Evolutionary conservation across 2,329 filamentous ascomycete species (phyloP).

Genomic region (Oidium heveae): DNA sequence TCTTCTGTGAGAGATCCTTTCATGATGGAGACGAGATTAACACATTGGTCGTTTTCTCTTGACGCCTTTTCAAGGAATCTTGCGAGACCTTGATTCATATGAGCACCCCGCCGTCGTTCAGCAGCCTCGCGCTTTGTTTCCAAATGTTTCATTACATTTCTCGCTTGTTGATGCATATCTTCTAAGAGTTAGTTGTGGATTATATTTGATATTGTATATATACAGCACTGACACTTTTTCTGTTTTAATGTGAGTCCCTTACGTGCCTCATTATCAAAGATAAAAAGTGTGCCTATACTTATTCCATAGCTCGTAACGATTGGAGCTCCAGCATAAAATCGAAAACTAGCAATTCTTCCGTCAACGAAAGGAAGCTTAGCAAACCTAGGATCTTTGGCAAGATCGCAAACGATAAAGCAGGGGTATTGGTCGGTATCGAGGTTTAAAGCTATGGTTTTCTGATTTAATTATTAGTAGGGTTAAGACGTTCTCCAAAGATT

Average conservation of each 20-base stretch:
- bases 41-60: neutral
- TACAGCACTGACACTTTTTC: constrained; percentile 5
- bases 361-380: constrained; percentile 7
- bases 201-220: neutral
- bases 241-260: constrained; percentile 23
- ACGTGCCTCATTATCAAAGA: constrained; percentile 18
- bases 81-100: constrained; percentile 9
- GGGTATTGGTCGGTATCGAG: constrained; percentile 5
- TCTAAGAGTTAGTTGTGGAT: neutral
- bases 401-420: constrained; percentile 8
- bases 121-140: constrained; percentile 10
- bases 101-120: constrained; percentile 6
- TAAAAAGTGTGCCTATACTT: constrained; percentile 10
- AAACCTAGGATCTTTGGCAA: constrained; percentile 7
- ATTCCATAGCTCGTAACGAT: constrained; percentile 9
- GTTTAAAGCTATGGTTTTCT: constrained; percentile 7
- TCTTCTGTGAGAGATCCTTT: neutral
- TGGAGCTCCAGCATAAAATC: constrained; percentile 10
- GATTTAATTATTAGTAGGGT: neutral
- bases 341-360: constrained; percentile 5
- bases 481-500: neutral
- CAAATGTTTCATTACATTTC: constrained; percentile 10
- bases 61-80: constrained; percentile 7
- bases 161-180: constrained; percentile 7
- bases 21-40: neutral